Evolutionary conservation across 2,329 filamentous ascomycete genomes (phyloP), one percentile per base, ranked within the genome.

Genomic region (Cytospora chrysosperma): DNA sequence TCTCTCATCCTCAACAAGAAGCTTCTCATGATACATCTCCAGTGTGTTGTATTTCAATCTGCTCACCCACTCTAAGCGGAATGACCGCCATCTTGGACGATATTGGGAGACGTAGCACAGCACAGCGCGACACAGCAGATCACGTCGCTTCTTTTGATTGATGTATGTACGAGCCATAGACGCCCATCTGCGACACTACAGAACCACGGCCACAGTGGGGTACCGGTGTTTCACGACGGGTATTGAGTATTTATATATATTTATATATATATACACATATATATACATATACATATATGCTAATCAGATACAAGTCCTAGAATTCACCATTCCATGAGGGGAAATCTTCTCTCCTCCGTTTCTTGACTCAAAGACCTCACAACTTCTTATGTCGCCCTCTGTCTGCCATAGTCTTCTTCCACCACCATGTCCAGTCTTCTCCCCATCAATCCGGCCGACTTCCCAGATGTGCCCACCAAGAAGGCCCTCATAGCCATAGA

Each of bases 401-500:
- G 43, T 47, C 47, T 65, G 37, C 21, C 21, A 47, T 24, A 47
- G 27, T 47, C 43, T 21, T 47, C 47, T 59, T 40, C 50, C 30
- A 28, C 40, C 62, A 65, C 40, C 51, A 71, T 67, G 68, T 63
- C 69, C 21, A 10, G n/a, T 50, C 61, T 85, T 77, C 85, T 88
- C 71, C 73, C 82, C 66, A 85, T 88, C 72, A 82, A 87, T 69
- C 76, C 79, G 47, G 74, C 81, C 53, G 77, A 80, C 40, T 77
- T 88, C 24, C 86, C 86, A 13, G 77, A 82, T 56, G 75, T 89
- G 59, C 78, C 76, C 32, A 85, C 85, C 10, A 82, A 86, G 58
- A 85, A 85, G 76, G 94, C 92, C 1, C 81, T 99, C 51, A 80
- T 98, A 24, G 79, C 96, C 21, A 82, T 97, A 67, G 94, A 97